Evolutionary conservation across 768 basidiomycete species (phyloP), one percentile per base, ranked within the genome.

Genomic region (Gyrodon lividus): DNA sequence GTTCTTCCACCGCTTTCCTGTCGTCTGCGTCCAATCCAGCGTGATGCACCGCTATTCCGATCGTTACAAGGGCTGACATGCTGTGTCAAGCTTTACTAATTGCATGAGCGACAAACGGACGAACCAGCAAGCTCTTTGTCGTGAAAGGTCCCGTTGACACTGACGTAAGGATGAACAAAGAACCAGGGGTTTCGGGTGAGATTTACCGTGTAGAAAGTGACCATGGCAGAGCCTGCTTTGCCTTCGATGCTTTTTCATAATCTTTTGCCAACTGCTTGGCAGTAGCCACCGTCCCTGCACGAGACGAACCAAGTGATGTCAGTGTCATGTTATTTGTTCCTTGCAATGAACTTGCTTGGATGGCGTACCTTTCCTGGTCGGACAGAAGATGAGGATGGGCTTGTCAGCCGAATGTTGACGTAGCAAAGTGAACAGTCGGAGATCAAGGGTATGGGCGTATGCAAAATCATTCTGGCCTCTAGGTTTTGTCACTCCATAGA

Each of bases 1-100:
- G 70, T 12, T 82, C 77, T 66, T 99, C 96, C 16, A 84, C 84
- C 0, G 76, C 63, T 44, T 77, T 77, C 34, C 94, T 80, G 61
- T 98, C 95, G 22, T 85, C 79, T 38, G 81, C 64, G 12, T 74
- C 78, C 45, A 98, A 69, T 2, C 96, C 96, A 5, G 94, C 96
- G 63, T 98, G 95, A 64, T 99, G 96, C 6, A 92, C 80, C 10
- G 92, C 93, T 43, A 98, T 83, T 1, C 96, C 97, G 47, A 67
- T 69, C 1, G 72, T 65, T n/a, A 83, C 84, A 28, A 95, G 74
- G 26, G 77, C 89, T 86, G 57, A 50, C 41, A 45, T 6, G 19
- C 24, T 47, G 33, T 38, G 39, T 67, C 30, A 63, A 40, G 12
- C 31, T 40, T 39, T 20, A 1, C 12, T 30, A 34, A n/a, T 8